phyloP scores from a whole-genome alignment of 176 grass and related monocot species.

The Pontederia paniculata region DNA sequence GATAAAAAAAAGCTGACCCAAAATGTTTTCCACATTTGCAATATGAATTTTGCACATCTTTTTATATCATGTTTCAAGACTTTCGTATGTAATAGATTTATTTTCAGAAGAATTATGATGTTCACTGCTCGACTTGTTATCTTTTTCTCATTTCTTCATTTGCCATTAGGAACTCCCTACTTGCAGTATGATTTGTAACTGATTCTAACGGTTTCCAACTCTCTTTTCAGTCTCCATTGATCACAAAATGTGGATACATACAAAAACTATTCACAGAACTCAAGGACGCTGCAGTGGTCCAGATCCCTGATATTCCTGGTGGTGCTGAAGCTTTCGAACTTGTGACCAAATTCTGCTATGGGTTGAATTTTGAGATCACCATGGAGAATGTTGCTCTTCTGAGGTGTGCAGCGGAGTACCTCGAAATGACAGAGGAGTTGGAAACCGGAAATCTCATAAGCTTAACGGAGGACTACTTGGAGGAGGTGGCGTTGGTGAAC shows the following conservation, averaged over 20 bases:
- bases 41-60: background rate
- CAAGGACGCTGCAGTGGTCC: slow-evolving; percentile 21
- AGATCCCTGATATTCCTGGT: slow-evolving; percentile 55
- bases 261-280: slow-evolving; percentile 31
- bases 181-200: background rate
- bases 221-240: slow-evolving; percentile 43
- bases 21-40: background rate
- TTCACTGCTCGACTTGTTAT: too few species aligned
- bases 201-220: background rate
- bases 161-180: background rate
- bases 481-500: slow-evolving; percentile 49
- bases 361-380: slow-evolving; percentile 55
- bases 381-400: slow-evolving; percentile 60
- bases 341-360: slow-evolving; percentile 64
- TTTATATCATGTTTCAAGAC: background rate
- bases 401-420: slow-evolving; percentile 64
- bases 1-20: background rate
- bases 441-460: slow-evolving; percentile 33
- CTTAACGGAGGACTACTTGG: slow-evolving; percentile 45
- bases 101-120: too few species aligned
- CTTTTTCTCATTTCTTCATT: too few species aligned
- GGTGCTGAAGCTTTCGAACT: slow-evolving; percentile 61
- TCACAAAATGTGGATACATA: slow-evolving; percentile 66
- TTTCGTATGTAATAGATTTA: background rate
- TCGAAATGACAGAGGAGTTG: slow-evolving; percentile 76